Evolutionary conservation across 495 filamentous ascomycete species (phyloP).

Genomic region (Xylaria cubensis): DNA sequence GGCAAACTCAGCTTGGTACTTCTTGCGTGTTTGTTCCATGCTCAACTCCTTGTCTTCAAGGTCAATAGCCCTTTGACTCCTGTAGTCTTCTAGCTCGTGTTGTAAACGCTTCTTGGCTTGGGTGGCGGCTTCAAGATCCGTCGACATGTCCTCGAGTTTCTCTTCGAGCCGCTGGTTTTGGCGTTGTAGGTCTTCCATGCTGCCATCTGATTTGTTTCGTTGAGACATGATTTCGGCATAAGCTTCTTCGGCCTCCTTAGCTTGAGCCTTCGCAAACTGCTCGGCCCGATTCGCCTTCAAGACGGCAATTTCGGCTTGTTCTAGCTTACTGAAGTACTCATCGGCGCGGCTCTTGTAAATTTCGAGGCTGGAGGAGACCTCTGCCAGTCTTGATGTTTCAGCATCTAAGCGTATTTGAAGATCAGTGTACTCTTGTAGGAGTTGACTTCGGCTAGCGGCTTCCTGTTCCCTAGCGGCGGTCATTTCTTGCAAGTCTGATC

Average conservation of each 20-base stretch:
- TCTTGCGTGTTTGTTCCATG: slow-evolving; percentile 96
- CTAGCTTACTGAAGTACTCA: slow-evolving; percentile 97
- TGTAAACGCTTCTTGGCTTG: slow-evolving; percentile 95
- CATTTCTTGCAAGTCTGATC: slow-evolving; percentile 84
- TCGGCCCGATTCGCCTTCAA: slow-evolving; percentile 91
- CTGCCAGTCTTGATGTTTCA: slow-evolving; percentile 82
- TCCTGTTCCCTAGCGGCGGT: slow-evolving; percentile 81
- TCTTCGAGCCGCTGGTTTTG: slow-evolving; percentile 90
- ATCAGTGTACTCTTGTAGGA: slow-evolving; percentile 92
- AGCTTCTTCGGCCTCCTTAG: slow-evolving; percentile 87
- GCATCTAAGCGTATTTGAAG: slow-evolving; percentile 91
- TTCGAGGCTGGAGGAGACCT: slow-evolving; percentile 81
- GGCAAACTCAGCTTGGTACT: slow-evolving; percentile 93
- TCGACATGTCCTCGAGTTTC: slow-evolving; percentile 87
- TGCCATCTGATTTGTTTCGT: slow-evolving; percentile 84
- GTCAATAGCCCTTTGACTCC: slow-evolving; percentile 92
- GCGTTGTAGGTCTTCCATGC: slow-evolving; percentile 88
- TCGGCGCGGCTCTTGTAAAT: slow-evolving; percentile 93
- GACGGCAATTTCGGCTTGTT: slow-evolving; percentile 95
- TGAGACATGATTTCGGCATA: slow-evolving; percentile 91
- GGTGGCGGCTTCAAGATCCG: slow-evolving; percentile 83
- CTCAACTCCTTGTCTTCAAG: slow-evolving; percentile 96
- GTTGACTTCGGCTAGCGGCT: slow-evolving; percentile 78
- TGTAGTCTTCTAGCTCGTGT: slow-evolving; percentile 97
- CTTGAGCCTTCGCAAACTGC: slow-evolving; percentile 89